Evolutionary conservation across 805 yeast species (phyloP).

Genomic region (Pichia heedii): DNA sequence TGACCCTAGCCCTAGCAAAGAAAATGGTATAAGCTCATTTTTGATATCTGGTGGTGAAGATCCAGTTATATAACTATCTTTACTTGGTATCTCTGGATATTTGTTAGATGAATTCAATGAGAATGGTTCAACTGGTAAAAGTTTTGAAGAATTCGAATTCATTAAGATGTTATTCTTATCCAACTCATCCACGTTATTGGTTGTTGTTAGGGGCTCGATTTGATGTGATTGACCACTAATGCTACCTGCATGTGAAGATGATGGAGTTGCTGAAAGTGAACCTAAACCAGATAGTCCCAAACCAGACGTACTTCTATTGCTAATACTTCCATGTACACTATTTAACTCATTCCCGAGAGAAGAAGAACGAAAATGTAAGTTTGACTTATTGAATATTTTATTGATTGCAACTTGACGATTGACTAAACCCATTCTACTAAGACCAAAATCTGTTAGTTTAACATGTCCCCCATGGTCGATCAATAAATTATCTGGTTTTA

Average conservation of each 20-base stretch:
- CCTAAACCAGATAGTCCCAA: slow-evolving; percentile 5
- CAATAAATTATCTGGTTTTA: slow-evolving; percentile 88
- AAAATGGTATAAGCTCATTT: background rate
- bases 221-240: slow-evolving; percentile 1
- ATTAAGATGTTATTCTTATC: too few relatives aligned
- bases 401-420: slow-evolving; percentile 53
- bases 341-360: slow-evolving; percentile 1
- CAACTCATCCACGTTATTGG: background rate
- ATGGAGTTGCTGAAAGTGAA: slow-evolving; percentile 4
- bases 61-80: background rate
- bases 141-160: background rate
- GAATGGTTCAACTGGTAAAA: slow-evolving; percentile 17
- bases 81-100: background rate
- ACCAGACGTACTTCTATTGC: slow-evolving; percentile 1
- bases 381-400: background rate
- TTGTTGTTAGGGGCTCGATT: background rate
- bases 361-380: background rate
- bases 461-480: slow-evolving; percentile 84
- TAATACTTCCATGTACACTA: slow-evolving; percentile 1
- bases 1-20: background rate
- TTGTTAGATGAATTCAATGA: slow-evolving; percentile 12
- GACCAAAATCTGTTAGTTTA: slow-evolving; percentile 91
- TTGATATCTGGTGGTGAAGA: slow-evolving; percentile 6
- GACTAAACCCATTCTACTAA: slow-evolving; percentile 80
- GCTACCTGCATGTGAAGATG: slow-evolving; percentile 8